These are phyloP conservation scores for Mortierella claussenii DNA, from an alignment of 192 early-diverging fungal species.

Conservation along the genomic window DNA sequence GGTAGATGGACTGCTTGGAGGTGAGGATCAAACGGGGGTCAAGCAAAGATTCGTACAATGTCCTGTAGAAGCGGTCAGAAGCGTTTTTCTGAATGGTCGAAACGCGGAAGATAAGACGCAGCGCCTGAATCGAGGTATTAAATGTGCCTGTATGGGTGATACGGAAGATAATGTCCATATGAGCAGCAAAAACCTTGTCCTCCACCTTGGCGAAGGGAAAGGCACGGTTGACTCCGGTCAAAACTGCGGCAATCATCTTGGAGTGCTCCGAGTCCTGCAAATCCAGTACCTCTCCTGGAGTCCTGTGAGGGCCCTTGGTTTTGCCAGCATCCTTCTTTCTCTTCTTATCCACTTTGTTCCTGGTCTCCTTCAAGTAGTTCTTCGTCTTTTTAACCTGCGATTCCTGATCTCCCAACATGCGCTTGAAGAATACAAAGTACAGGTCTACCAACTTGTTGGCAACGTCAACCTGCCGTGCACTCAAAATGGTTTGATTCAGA, in stretches of 20 bases:
- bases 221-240: slow-evolving; percentile 96
- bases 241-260: slow-evolving; percentile 89
- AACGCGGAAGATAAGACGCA: slow-evolving; percentile 90
- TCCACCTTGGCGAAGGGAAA: slow-evolving; percentile 91
- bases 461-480: slow-evolving; percentile 72
- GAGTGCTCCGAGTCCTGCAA: slow-evolving; percentile 72
- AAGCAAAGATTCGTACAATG: slow-evolving; percentile 88
- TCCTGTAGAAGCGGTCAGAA: slow-evolving; percentile 91
- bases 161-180: slow-evolving; percentile 91
- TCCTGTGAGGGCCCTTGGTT: slow-evolving; percentile 45
- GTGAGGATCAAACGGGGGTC: slow-evolving; percentile 79
- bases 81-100: slow-evolving; percentile 54
- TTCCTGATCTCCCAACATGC: slow-evolving; percentile 69
- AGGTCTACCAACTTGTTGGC: slow-evolving; percentile 89
- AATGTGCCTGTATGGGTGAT: slow-evolving; percentile 91
- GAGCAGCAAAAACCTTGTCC: slow-evolving; percentile 76
- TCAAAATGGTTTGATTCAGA: slow-evolving; percentile 91
- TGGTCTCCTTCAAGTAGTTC: slow-evolving; percentile 47
- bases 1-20: slow-evolving; percentile 93
- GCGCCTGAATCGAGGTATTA: slow-evolving; percentile 93
- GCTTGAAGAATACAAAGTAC: slow-evolving; percentile 93
- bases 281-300: slow-evolving; percentile 40
- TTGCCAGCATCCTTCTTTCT: slow-evolving; percentile 58
- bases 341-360: slow-evolving; percentile 63
- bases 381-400: slow-evolving; percentile 50